Evolutionary conservation across 352 stramenopile species (phyloP).

Genomic region (Globisporangium perplexum): DNA sequence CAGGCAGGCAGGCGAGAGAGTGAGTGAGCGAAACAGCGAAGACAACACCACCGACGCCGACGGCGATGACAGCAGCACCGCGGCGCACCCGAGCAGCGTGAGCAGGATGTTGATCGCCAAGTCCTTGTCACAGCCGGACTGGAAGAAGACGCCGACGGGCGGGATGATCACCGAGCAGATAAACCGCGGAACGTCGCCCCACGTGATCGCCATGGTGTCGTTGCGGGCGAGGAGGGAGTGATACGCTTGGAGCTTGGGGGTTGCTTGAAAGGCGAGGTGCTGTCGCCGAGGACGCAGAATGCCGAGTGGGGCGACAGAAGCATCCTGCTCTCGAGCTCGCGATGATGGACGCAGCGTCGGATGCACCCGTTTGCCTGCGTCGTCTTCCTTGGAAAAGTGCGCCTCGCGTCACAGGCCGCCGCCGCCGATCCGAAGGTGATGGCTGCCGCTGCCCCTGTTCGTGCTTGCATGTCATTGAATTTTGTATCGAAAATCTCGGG

Average conservation of each 20-base stretch:
- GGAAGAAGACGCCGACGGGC: conserved; percentile 34
- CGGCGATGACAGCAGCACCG: not conserved
- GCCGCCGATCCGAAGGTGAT: too few species aligned
- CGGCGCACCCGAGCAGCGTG: conserved; percentile 14
- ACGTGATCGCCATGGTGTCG: conserved; percentile 47
- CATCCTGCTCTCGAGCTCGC: too few species aligned
- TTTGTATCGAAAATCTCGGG: too few species aligned
- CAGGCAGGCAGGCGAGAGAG: not conserved
- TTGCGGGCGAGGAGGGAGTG: too few species aligned
- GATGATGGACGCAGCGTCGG: too few species aligned
- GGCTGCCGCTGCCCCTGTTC: too few species aligned
- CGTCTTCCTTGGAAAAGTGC: not conserved
- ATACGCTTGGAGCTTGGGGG: not conserved
- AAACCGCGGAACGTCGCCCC: conserved; percentile 58
- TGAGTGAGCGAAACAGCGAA: not conserved
- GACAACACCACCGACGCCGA: not conserved
- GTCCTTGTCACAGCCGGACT: conserved; percentile 28
- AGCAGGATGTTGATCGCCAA: conserved; percentile 67
- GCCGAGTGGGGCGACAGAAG: not conserved
- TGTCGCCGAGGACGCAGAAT: not conserved
- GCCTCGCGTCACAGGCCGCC: not conserved
- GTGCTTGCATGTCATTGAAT: too few species aligned
- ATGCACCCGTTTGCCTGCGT: too few species aligned
- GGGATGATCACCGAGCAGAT: conserved; percentile 66
- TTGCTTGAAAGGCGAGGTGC: too few species aligned